Percentiles rank a stretch among this genome's conserved stretches.
phyloP scores from a whole-genome alignment of 306 rosid genomes.

The Lotus japonicus region DNA sequence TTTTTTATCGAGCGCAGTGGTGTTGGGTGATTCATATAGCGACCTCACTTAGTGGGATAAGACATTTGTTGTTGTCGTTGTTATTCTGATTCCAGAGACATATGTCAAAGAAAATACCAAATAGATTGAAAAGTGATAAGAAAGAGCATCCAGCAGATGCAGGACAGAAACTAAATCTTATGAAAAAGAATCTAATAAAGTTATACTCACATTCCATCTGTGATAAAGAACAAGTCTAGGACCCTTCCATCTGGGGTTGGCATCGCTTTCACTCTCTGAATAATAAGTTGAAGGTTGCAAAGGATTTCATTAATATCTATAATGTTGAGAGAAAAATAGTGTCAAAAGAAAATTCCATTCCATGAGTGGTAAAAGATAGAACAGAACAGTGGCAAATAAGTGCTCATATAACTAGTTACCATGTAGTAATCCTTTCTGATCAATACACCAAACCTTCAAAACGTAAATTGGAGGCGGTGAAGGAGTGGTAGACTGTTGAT shows the following conservation, averaged over 20 bases:
- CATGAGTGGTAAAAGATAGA: neutral
- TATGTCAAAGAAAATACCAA: neutral
- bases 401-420: constrained; percentile 31
- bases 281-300: constrained; percentile 66
- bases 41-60: no score
- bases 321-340: neutral
- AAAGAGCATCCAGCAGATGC: constrained; percentile 11
- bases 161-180: neutral
- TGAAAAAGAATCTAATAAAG: constrained; percentile 15
- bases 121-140: neutral
- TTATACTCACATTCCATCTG: constrained; percentile 63
- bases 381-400: neutral
- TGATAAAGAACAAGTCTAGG: constrained; percentile 72
- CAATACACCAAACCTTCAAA: constrained; percentile 61
- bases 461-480: constrained; percentile 50
- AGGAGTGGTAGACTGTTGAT: constrained; percentile 28
- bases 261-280: constrained; percentile 83
- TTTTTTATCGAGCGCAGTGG: no score
- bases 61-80: no score
- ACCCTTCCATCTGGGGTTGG: constrained; percentile 89
- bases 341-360: constrained; percentile 6
- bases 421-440: constrained; percentile 63
- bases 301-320: constrained; percentile 71
- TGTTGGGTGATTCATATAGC: neutral
- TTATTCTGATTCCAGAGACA: neutral